Evolutionary conservation across 176 grass and related monocot genomes (phyloP), one percentile per base, ranked within the genome.

Genomic region (Ensete ventricosum): DNA sequence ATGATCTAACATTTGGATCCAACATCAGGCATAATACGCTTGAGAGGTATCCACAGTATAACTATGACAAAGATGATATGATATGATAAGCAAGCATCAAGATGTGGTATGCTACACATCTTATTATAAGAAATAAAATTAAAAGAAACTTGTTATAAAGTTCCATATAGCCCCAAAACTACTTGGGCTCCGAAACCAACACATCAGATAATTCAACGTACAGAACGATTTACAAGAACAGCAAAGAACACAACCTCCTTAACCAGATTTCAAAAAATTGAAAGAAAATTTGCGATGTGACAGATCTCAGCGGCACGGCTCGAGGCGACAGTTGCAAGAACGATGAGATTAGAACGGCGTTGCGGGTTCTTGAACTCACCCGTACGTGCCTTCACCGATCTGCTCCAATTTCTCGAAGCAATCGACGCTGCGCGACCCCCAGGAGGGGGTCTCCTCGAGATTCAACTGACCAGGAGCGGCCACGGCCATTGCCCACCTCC

Each of bases 371-470:
- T 62, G 27, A 19, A 72, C 81, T 55, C 55, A 92, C 90, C 90
- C 90, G 55, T 85, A 87, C 11, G 90, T 89, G 55, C 90, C 90
- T 82, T 93, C 82, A 27, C 87, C 90, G 63, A 93, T 87, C 80
- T 93, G 87, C 84, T 93, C 82, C 54, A 93, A 79, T 72, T 87
- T 93, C 82, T 93, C 82, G 73, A 93, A 89, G 80, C 87, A 89
- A 23, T 93, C 87, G 13, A 93, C 84, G 57, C 87, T 73, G 53
- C 90, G 81, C 77, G 90, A 90, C 14, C 90, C 90, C 84, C 83
- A 98, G 8, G 84, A 76, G 9, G 88, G 88, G 8, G 78, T 54
- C 53, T 89, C 85, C 53, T 89, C 86, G 25, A 93, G 77, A 73
- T 93, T 93, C 71, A 93, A 74, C 77, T 91, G 82, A 24, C 88